Base-by-base conservation (phyloP, 345 rosid species). In the Odontarrhena argentea region DNA sequence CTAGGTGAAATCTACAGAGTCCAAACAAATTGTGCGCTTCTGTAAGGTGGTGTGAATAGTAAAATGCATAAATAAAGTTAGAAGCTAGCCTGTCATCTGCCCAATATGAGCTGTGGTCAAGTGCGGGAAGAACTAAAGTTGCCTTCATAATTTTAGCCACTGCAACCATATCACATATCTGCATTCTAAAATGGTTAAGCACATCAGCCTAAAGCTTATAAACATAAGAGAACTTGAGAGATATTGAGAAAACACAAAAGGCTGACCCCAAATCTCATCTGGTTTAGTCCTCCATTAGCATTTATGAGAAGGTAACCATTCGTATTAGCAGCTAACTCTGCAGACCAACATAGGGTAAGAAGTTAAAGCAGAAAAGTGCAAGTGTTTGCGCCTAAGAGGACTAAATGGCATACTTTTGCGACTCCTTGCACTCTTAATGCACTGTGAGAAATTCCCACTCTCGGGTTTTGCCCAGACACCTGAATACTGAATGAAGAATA, bases 201-300 rank as follows among this genome's bases (percentile, higher is more conserved):
- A 36, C 77, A 84, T 81, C 73, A 85, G 85, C 70, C 56, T 63
- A 75, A 42, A 58, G 36, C 57, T 50, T 37, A 44, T 12, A 44
- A 56, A 63, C 36, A 64, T 13, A 58, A 57, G 24, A 37, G 2
- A 64, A 50, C 12, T n/a, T 25, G 2, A 64, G 42, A 81, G 53
- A 60, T 52, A 69, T 64, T 62, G 60, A 54, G 65, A 74, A 70
- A 55, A 57, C 73, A 73, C 67, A 80, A 83, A 45, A 83, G 79
- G 82, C 92, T 59, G 87, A 93, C 98, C 97, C 98, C 98, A 85
- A 90, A 90, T 88, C 98, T 84, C 98, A 93, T 90, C 87, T 93
- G 98, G 75, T 93, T 93, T 67, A 93, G 81, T 84, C 98, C 98
- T 57, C 98, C 98, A 74, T 93, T 93, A 47, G 97, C 96, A 81